Base-by-base conservation (phyloP, 2,329 filamentous ascomycete genomes). In the Monosporascus ibericus region DNA sequence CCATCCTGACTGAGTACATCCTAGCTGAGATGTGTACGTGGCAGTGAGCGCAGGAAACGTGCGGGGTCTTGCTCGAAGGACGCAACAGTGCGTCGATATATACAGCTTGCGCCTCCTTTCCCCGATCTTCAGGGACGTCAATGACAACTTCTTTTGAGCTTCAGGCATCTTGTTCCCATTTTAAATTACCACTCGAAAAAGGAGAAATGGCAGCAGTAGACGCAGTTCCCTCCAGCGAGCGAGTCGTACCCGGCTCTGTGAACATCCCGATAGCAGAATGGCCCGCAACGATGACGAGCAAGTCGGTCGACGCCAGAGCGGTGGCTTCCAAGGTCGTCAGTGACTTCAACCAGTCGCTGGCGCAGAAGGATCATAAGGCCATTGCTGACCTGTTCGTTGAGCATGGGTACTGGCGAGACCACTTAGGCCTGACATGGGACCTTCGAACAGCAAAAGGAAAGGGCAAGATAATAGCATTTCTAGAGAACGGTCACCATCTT, bases 331-430 rank as follows among this genome's bases (percentile, higher is more conserved):
- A 66, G 3, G 52, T 73, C 34, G 59, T 77, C 38, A 55, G 64
- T 6, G 54, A 65, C 5, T 63, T 78, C 51, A 78, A 77, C 53
- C 37, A 62, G 2, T 64, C 65, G 1, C 60, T 78, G 2, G 51
- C 63, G 1, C 60, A 63, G 8, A 61, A 64, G 7, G 66, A 76
- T 46, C 62, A 65, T 34, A 52, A 61, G 1, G 62, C 65, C 0
- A 50, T 75, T 6, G 64, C 69, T 0, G 55, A 65, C 5, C 69
- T 82, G 0, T 82, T 83, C 57, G 58, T 76, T 3, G 66, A 75
- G 11, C 72, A 76, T 38, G 71, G 75, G 22, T 82, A 77, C 61
- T 85, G 80, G 80, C 71, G 81, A 38, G 82, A 85, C 59, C 77
- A 84, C 50, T 72, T 85, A 3, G 75, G 70, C 6, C 60, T 84